Base-by-base conservation (phyloP, 352 stramenopile genomes). In the Pythium periplocum region DNA sequence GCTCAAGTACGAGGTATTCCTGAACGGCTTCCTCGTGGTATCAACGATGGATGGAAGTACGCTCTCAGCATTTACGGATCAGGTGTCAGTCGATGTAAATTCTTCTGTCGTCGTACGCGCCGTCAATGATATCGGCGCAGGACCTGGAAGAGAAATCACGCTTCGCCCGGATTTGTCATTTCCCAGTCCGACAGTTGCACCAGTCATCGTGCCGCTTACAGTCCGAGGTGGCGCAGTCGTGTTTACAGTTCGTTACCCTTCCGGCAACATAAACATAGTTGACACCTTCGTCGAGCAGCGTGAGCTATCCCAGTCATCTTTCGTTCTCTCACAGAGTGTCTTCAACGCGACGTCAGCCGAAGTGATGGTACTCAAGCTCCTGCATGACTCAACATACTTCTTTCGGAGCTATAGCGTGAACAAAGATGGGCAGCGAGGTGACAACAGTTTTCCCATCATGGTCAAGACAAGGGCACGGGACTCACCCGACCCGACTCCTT, bases 351-450 rank as follows among this genome's bases (percentile, higher is more conserved):
- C 52, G 2, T 34, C 41, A 12, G 1, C 35, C 6, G 40, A 45
- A 3, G 51, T 77, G 8, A 64, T 44, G 2, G 53, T 84, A 3
- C 75, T 71, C 55, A 84, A 83, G 41, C 65, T 87, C 1, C 60
- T 47, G 11, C 70, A 84, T 37, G 64, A 73, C 17, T 82, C 68
- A 0, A 32, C 42, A 1, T 88, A 88, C 45, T 45, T 80, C 6
- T 85, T 88, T 38, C 64, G 75, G 10, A 56, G 64, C 1, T 72
- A 64, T 11, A 34, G 68, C 0, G 42, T 73, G 30, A 65, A 43
- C 26, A 33, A 41, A 9, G 39, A n/a, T 31, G 56, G 59, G 3
- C 30, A 47, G 3, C 44, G 53, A 35, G 83, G 66, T 36, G 55
- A 38, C 2, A 75, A 65, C 51, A 75, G 55, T 5, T 1, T 55